These are phyloP conservation scores for Pholiota microspora DNA, from an alignment of 768 basidiomycete species.

Conservation along the genomic window DNA sequence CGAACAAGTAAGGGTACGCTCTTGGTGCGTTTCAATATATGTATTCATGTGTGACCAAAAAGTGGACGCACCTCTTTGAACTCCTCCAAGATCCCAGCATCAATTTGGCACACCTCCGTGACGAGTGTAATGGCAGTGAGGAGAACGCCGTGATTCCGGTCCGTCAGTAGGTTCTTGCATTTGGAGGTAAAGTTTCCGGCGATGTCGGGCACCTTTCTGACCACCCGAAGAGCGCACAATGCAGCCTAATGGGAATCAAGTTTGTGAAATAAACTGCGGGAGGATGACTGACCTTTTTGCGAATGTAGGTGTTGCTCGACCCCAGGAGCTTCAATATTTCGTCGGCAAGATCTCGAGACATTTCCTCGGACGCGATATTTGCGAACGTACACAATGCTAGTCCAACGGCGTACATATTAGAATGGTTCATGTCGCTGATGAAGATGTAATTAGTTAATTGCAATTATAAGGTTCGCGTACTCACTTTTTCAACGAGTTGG, in stretches of 20 bases:
- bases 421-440: constrained; percentile 95
- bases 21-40: constrained; percentile 35
- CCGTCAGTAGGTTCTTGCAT: constrained; percentile 87
- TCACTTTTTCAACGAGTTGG: constrained; percentile 98
- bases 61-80: constrained; percentile 75
- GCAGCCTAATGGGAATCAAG: constrained; percentile 62
- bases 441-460: constrained; percentile 12
- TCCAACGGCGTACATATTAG: constrained; percentile 98
- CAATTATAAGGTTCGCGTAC: constrained; percentile 17
- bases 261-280: not conserved
- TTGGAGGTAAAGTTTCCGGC: constrained; percentile 88
- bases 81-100: constrained; percentile 70
- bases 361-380: constrained; percentile 98
- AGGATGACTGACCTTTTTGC: constrained; percentile 78
- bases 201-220: constrained; percentile 95
- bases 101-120: constrained; percentile 89
- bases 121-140: constrained; percentile 93
- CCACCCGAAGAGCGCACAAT: constrained; percentile 89
- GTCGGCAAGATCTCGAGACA: constrained; percentile 97
- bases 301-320: constrained; percentile 97
- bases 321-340: constrained; percentile 98
- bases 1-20: constrained; percentile 92
- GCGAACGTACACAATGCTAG: constrained; percentile 97
- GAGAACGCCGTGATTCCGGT: constrained; percentile 96
- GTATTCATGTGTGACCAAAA: not conserved